Evolutionary conservation across 352 stramenopile genomes (phyloP).

Genomic region (Aphanomyces euteiches): DNA sequence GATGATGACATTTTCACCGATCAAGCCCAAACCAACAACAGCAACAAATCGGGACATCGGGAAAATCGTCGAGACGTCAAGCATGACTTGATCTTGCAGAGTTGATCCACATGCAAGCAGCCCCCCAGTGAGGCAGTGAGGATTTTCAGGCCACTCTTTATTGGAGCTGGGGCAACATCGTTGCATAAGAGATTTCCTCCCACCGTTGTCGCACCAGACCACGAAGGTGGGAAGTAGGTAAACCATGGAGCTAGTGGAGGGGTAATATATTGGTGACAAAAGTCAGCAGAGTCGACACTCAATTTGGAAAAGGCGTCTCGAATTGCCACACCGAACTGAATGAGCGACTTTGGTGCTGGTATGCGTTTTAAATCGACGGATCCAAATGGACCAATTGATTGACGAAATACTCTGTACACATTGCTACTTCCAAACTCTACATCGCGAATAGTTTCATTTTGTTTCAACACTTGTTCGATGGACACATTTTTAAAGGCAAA

Average conservation of each 20-base stretch:
- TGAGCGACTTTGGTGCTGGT: background rate
- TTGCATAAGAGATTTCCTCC: background rate
- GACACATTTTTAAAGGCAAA: conserved; percentile 15
- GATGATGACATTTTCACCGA: too few species aligned
- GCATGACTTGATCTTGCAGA: too few species aligned
- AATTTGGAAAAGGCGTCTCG: background rate
- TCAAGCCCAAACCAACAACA: too few species aligned
- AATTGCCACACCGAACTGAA: background rate
- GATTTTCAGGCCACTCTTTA: too few species aligned
- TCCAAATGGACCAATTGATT: conserved; percentile 7
- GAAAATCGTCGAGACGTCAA: too few species aligned
- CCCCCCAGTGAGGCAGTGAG: too few species aligned
- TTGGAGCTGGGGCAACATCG: background rate
- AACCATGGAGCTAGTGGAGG: background rate
- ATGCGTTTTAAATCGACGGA: conserved; percentile 6
- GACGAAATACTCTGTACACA: background rate
- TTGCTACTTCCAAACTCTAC: too few species aligned
- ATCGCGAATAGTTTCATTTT: conserved; percentile 9
- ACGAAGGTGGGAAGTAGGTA: background rate
- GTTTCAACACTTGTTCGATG: background rate
- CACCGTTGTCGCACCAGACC: too few species aligned
- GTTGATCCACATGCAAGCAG: too few species aligned
- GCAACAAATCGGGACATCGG: too few species aligned
- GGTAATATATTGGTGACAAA: background rate
- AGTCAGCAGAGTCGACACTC: background rate